These are phyloP conservation scores for Fragaria nilgerrensis DNA, from an alignment of 306 rosid species.

Conservation along the genomic window DNA sequence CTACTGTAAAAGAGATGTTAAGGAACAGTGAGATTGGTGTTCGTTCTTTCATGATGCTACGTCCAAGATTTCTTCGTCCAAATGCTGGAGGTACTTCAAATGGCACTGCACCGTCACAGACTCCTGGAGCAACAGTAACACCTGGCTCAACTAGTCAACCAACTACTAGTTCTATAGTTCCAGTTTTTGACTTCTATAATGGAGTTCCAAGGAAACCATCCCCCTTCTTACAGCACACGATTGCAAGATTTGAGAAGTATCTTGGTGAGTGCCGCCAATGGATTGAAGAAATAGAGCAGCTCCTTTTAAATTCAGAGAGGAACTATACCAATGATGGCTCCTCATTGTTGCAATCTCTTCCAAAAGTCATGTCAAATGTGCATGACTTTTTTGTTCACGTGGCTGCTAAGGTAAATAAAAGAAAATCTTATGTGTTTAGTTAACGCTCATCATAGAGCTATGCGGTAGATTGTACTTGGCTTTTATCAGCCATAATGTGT, in stretches of 20 bases:
- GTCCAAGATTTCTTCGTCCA: conserved; percentile 80
- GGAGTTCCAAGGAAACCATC: conserved; percentile 97
- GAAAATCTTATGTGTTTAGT: conserved; percentile 6
- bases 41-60: conserved; percentile 91
- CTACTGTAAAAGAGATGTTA: conserved; percentile 69
- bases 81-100: conserved; percentile 60
- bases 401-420: conserved; percentile 79
- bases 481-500: background rate
- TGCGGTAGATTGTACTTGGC: background rate
- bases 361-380: conserved; percentile 92
- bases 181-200: conserved; percentile 85
- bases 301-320: conserved; percentile 63
- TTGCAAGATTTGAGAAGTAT: conserved; percentile 87
- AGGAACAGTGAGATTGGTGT: conserved; percentile 89
- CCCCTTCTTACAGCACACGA: conserved; percentile 79
- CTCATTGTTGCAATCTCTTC: conserved; percentile 81
- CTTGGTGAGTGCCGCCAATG: conserved; percentile 79
- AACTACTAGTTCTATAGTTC: conserved; percentile 57
- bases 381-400: conserved; percentile 94
- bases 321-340: conserved; percentile 52
- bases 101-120: conserved; percentile 69
- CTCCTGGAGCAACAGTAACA: conserved; percentile 47
- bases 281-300: conserved; percentile 97
- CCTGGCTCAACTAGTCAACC: conserved; percentile 58
- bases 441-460: background rate